These are phyloP conservation scores for Aspergillus costaricaensis DNA, from an alignment of 2,329 filamentous ascomycete genomes.

Conservation along the genomic window DNA sequence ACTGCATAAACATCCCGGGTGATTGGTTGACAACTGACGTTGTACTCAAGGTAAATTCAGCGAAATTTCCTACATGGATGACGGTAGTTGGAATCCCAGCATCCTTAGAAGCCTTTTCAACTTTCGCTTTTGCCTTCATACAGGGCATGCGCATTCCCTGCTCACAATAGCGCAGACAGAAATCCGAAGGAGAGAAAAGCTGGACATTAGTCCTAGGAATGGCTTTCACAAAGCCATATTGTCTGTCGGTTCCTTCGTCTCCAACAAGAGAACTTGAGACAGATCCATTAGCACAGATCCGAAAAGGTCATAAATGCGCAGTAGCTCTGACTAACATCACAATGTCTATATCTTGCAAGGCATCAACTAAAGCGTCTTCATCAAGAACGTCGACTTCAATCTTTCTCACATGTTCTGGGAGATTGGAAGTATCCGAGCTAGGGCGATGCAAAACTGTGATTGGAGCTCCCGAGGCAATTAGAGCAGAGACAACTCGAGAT, in stretches of 20 bases:
- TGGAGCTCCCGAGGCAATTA: slow-evolving; percentile 18
- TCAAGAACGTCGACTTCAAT: slow-evolving; percentile 20
- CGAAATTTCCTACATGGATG: slow-evolving; percentile 18
- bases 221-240: slow-evolving; percentile 19
- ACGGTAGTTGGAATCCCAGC: slow-evolving; percentile 21
- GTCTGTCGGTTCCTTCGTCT: slow-evolving; percentile 12
- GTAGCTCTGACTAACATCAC: slow-evolving; percentile 18
- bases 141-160: slow-evolving; percentile 14
- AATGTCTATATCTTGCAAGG: slow-evolving; percentile 22
- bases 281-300: background rate
- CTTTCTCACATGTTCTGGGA: slow-evolving; percentile 8
- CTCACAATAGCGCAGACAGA: slow-evolving; percentile 15
- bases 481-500: slow-evolving; percentile 17
- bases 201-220: slow-evolving; percentile 21
- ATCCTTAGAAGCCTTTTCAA: slow-evolving; percentile 15
- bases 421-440: slow-evolving; percentile 14
- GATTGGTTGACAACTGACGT: background rate
- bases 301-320: background rate
- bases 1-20: background rate
- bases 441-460: slow-evolving; percentile 19
- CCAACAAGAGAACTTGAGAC: slow-evolving; percentile 23
- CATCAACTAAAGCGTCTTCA: slow-evolving; percentile 11
- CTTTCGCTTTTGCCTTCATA: slow-evolving; percentile 14
- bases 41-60: slow-evolving; percentile 19
- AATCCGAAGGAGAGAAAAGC: slow-evolving; percentile 22